Conservation (phyloP, 805 yeast genomes). For the Candida patagonica region DNA sequence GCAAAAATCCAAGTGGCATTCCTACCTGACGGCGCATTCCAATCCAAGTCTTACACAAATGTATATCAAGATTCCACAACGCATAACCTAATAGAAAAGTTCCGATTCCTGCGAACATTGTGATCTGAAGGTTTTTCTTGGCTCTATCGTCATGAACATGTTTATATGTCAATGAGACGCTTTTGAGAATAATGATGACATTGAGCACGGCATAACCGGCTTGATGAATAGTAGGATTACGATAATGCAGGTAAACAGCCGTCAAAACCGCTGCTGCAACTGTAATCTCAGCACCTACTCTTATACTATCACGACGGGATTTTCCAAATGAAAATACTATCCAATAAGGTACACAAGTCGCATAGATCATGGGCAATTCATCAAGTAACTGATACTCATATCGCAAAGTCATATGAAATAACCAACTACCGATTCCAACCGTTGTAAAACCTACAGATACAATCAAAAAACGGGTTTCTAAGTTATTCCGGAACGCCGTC, state of each 20-base stretch:
- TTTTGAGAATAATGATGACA: conserved; percentile 56
- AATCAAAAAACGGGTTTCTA: conserved; percentile 63
- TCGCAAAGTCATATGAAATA: conserved; percentile 90
- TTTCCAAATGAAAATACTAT: conserved; percentile 57
- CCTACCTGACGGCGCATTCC: conserved; percentile 56
- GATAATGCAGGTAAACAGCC: conserved; percentile 56
- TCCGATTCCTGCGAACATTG: conserved; percentile 50
- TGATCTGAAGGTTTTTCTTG: conserved; percentile 39
- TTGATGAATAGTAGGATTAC: conserved; percentile 86
- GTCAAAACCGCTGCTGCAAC: conserved; percentile 56
- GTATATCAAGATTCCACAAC: conserved; percentile 85
- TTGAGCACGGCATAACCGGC: conserved; percentile 73
- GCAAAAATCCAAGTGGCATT: conserved; percentile 72
- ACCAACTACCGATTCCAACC: conserved; percentile 91
- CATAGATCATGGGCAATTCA: conserved; percentile 97
- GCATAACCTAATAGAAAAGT: conserved; percentile 67
- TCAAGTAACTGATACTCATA: conserved; percentile 88
- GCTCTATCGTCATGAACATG: conserved; percentile 45
- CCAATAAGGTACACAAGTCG: conserved; percentile 94
- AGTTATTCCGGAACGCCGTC: conserved; percentile 48
- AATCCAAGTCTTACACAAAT: conserved; percentile 56
- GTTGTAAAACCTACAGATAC: conserved; percentile 72
- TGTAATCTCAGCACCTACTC: conserved; percentile 40
- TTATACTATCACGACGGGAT: conserved; percentile 30
- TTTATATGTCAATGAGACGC: conserved; percentile 41